A percentile compares a stretch with the other conserved stretches of the same genome.
phyloP scores from a whole-genome alignment of 2,329 filamentous ascomycete genomes.

The Apiospora saccharicola region DNA sequence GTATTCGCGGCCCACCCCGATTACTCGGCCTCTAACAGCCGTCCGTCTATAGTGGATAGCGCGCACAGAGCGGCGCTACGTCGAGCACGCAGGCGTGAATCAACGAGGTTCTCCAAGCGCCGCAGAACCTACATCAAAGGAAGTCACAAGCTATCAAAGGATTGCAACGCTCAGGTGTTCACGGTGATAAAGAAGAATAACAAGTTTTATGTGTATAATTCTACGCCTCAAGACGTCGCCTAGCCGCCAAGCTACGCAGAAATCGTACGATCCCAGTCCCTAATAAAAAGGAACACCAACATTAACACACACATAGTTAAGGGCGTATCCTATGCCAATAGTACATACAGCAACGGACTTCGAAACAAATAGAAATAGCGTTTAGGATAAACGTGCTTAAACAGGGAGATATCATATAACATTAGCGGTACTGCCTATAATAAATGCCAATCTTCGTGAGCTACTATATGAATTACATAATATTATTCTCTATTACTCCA shows the following conservation, averaged over 20 bases:
- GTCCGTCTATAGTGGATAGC: neutral
- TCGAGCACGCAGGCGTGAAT: neutral
- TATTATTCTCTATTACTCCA: neutral
- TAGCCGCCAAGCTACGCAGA: neutral
- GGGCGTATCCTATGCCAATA: neutral
- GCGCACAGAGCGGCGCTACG: neutral
- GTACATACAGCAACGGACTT: neutral
- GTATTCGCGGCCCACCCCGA: constrained; percentile 4
- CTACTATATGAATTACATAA: neutral
- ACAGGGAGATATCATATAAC: neutral
- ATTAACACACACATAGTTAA: neutral
- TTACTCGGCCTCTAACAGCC: neutral
- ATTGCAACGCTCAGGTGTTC: neutral
- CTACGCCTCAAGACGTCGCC: neutral
- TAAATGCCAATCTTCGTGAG: neutral
- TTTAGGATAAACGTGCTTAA: neutral
- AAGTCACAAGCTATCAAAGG: neutral
- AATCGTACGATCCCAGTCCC: neutral
- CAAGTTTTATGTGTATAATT: neutral
- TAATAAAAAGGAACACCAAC: neutral
- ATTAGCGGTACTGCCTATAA: neutral
- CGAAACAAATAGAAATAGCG: neutral
- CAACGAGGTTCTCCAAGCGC: constrained; percentile 3
- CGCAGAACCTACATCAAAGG: neutral
- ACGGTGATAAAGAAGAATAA: neutral